Evolutionary conservation across 495 filamentous ascomycete species (phyloP), one percentile per base, ranked within the genome.

Genomic region (Xylaria sp.): DNA sequence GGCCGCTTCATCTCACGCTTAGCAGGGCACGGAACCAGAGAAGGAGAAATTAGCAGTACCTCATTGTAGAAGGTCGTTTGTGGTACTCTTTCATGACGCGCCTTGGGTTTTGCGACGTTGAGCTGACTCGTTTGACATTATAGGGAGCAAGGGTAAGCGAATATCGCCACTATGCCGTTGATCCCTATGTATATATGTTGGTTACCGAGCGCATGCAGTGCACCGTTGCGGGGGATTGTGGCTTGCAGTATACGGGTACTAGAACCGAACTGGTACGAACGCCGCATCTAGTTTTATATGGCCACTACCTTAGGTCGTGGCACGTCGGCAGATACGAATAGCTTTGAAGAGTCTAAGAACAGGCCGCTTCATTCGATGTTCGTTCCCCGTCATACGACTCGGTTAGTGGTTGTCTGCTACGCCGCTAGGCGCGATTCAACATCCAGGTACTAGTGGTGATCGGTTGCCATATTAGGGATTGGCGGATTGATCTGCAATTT

Each of bases 11-110:
- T 55, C 41, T 26, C 2, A 31, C 0, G 12, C 19, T 5, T 40
- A n/a, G 40, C 21, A 31, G 15, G 48, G 33, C 2, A 41, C 33
- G 50, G 35, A 67, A 55, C 19, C 48, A 9, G 21, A 2, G 21
- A 43, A 40, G 11, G n/a, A 55, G 62, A 50, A 40, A 52, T 66
- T 66, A 37, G 44, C 31, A 50, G 37, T 15, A 40, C 62, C 43
- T 48, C 19, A 43, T 33, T 43, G 26, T 5, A 35, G 2, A 35
- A 19, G 21, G 31, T 35, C 6, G 33, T 24, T 19, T 41, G 44
- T 6, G 1, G 44, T 48, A 48, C 19, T 48, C 19, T 48, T 55
- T 26, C 15, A 55, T 14, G 12, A 31, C 31, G 52, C 17, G 26
- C 12, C 52, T 55, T 55, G 52, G 5, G 31, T 55, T 17, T 26